A percentile compares a stretch with the other conserved stretches of the same genome.
Conservation (phyloP, 129 eudicot species). For the Centella asiatica region DNA sequence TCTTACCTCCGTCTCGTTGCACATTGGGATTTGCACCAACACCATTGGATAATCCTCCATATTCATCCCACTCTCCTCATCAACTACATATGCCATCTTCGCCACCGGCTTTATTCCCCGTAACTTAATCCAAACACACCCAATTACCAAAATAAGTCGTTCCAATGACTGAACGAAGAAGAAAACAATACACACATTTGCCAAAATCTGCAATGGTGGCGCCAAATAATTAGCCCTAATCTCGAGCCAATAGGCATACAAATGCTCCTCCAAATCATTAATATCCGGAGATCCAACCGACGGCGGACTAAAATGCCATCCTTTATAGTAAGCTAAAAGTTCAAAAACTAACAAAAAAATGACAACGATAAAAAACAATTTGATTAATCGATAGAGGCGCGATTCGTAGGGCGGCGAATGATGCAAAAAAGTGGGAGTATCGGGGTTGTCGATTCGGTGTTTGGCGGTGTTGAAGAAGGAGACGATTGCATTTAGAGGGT, state of each 20-base stretch:
- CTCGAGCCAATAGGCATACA: constrained; percentile 60
- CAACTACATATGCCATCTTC: constrained; percentile 31
- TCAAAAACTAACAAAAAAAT: constrained; percentile 38
- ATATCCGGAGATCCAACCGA: constrained; percentile 28
- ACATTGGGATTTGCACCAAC: constrained; percentile 79
- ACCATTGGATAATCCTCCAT: constrained; percentile 67
- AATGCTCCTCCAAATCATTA: constrained; percentile 41
- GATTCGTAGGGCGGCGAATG: constrained; percentile 27
- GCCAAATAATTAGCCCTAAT: constrained; percentile 61
- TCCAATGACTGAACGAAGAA: constrained; percentile 74
- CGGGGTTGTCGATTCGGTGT: constrained; percentile 38
- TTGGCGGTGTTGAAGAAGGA: constrained; percentile 37
- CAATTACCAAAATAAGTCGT: constrained; percentile 53
- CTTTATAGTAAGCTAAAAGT: constrained; percentile 59
- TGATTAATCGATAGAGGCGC: constrained; percentile 43
- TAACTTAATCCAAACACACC: constrained; percentile 61
- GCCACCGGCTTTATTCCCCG: constrained; percentile 58
- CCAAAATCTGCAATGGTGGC: constrained; percentile 57
- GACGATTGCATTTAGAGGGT: constrained; percentile 23
- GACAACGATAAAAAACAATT: constrained; percentile 33
- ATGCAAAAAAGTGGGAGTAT: constrained; percentile 4
- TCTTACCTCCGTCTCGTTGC: constrained; percentile 97
- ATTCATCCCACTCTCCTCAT: constrained; percentile 13
- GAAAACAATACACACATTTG: constrained; percentile 54
- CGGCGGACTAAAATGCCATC: constrained; percentile 71